phyloP scores from a whole-genome alignment of 495 filamentous ascomycete species.

The Xylaria grammica region DNA sequence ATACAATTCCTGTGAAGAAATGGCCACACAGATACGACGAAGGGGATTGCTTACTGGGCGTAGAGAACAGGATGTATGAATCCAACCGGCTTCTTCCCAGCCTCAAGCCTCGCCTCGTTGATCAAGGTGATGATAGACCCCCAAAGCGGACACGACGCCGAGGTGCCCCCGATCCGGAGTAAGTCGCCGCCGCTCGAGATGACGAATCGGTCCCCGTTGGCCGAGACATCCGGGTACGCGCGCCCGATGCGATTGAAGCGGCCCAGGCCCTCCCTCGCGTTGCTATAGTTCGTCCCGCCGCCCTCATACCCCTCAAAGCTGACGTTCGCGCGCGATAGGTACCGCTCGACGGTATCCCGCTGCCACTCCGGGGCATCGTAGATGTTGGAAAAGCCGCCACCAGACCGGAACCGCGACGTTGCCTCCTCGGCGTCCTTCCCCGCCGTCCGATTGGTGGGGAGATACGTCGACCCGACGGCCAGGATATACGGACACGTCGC shows the following conservation, averaged over 20 bases:
- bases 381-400: slow-evolving; percentile 73
- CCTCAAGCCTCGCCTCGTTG: slow-evolving; percentile 63
- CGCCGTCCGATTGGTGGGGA: slow-evolving; percentile 30
- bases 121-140: slow-evolving; percentile 61
- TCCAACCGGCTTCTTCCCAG: slow-evolving; percentile 61
- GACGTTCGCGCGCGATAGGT: slow-evolving; percentile 54
- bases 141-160: slow-evolving; percentile 43
- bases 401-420: slow-evolving; percentile 55
- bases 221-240: slow-evolving; percentile 65
- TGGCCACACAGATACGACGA: background rate
- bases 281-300: slow-evolving; percentile 32
- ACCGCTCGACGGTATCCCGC: slow-evolving; percentile 52
- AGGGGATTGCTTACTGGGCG: slow-evolving; percentile 6
- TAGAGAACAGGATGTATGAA: slow-evolving; percentile 65
- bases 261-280: slow-evolving; percentile 23
- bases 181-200: slow-evolving; percentile 50
- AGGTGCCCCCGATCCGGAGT: slow-evolving; percentile 53
- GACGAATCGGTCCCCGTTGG: slow-evolving; percentile 63
- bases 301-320: slow-evolving; percentile 40
- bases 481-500: slow-evolving; percentile 39
- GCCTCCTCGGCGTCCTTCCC: slow-evolving; percentile 46
- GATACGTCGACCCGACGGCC: slow-evolving; percentile 35
- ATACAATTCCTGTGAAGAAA: slow-evolving; percentile 27
- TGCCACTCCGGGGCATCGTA: slow-evolving; percentile 66
- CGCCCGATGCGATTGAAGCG: slow-evolving; percentile 61